These are phyloP conservation scores for Alliaria petiolata DNA, from an alignment of 345 rosid genomes.

Conservation along the genomic window DNA sequence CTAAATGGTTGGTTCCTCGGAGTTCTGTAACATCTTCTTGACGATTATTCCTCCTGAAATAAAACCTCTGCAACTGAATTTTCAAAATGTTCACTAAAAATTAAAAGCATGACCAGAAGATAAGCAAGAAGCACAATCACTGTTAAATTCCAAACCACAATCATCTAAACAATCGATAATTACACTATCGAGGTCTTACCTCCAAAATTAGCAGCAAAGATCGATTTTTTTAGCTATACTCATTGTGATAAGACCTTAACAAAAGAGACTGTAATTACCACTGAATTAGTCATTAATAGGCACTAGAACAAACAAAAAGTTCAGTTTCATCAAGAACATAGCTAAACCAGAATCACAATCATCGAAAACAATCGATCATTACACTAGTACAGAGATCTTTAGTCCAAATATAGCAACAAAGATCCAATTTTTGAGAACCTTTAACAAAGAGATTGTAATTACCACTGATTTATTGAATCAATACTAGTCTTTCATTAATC, in stretches of 20 bases:
- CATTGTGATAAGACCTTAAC: neutral
- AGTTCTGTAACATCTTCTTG: no score
- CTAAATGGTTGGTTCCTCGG: no score
- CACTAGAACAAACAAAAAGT: neutral
- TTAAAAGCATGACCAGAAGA: neutral
- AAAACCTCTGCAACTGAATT: neutral
- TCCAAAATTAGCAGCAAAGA: neutral
- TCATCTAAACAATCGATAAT: neutral
- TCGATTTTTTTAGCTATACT: neutral
- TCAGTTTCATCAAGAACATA: slow-evolving; percentile 36
- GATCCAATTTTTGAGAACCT: neutral
- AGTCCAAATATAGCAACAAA: neutral
- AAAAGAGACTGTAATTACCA: slow-evolving; percentile 9
- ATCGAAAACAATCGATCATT: neutral
- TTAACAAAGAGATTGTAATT: neutral
- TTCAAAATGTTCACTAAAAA: neutral
- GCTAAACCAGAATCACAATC: neutral
- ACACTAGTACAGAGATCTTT: neutral
- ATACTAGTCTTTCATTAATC: slow-evolving; percentile 4
- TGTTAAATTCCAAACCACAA: neutral
- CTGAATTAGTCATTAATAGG: no score
- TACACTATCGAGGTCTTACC: neutral
- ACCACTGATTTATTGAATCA: neutral
- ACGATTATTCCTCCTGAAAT: no score
- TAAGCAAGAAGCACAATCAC: neutral